Evolutionary conservation across 2,329 filamentous ascomycete species (phyloP).

Genomic region (Diplodia sapinea): DNA sequence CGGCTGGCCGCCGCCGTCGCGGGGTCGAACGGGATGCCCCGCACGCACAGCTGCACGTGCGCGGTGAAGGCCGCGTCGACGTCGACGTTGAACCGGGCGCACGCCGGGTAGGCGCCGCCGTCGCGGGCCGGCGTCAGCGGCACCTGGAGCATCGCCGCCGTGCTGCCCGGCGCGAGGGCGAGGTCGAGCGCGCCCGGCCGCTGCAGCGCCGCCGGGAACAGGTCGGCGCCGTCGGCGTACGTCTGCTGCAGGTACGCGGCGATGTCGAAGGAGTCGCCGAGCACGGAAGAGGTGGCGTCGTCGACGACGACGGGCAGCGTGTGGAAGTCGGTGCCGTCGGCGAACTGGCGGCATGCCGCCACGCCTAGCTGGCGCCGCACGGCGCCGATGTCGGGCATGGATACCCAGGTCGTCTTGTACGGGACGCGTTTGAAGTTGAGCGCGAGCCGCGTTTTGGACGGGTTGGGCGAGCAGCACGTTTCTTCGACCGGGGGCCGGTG

Average conservation of each 20-base stretch:
- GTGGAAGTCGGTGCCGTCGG: conserved; percentile 63
- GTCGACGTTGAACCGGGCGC: conserved; percentile 58
- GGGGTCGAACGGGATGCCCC: conserved; percentile 59
- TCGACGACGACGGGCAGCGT: conserved; percentile 65
- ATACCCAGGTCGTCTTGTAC: conserved; percentile 60
- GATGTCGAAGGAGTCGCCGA: conserved; percentile 71
- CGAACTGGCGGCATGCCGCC: conserved; percentile 59
- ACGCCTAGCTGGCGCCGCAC: conserved; percentile 55
- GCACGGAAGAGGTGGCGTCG: no score
- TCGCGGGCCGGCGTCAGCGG: conserved; percentile 39
- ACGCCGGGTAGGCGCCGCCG: conserved; percentile 34
- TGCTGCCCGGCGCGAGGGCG: no score
- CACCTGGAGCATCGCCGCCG: conserved; percentile 37
- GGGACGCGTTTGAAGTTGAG: conserved; percentile 57
- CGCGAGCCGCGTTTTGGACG: conserved; percentile 58
- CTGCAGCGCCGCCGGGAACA: no score
- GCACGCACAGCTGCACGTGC: conserved; percentile 50
- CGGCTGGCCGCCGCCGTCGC: conserved; percentile 52
- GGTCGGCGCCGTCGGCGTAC: conserved; percentile 57
- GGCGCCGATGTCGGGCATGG: conserved; percentile 58
- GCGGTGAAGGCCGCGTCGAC: conserved; percentile 62
- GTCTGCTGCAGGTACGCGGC: conserved; percentile 63
- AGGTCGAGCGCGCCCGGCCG: no score
- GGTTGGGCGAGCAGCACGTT: conserved; percentile 56
- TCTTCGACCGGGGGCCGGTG: conserved; percentile 42